phyloP scores from a whole-genome alignment of 495 filamentous ascomycete genomes.

The Penicillium silybi region DNA sequence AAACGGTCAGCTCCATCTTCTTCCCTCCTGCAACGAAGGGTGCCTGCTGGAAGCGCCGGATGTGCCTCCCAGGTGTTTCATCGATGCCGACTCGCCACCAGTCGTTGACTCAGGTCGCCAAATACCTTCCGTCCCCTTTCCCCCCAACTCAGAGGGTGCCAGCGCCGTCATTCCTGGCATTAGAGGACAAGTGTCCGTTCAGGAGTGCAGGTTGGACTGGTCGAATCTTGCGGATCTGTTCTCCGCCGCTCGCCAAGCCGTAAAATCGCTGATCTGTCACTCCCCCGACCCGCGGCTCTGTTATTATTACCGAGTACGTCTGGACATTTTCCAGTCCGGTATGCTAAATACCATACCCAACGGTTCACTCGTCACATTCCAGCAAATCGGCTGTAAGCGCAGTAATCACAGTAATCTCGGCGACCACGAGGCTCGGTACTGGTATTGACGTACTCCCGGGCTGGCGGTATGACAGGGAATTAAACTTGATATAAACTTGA shows the following conservation, averaged over 20 bases:
- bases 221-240: conserved; percentile 5
- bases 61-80: not conserved
- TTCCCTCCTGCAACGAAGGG: conserved; percentile 5
- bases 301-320: conserved; percentile 3
- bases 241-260: conserved; percentile 22
- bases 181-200: conserved; percentile 26
- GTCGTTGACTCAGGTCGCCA: not conserved
- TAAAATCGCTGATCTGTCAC: conserved; percentile 18
- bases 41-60: not conserved
- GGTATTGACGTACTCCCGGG: not conserved
- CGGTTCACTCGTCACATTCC: conserved; percentile 15
- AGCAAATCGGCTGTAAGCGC: conserved; percentile 2
- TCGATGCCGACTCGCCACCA: not conserved
- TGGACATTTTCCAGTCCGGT: conserved; percentile 13
- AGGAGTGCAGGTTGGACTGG: conserved; percentile 13
- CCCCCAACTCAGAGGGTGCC: not conserved
- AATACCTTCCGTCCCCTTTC: not conserved
- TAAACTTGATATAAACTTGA: too few species aligned
- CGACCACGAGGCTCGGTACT: not conserved
- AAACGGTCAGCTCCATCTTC: conserved; percentile 28
- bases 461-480: conserved; percentile 1
- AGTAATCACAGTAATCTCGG: not conserved
- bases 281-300: not conserved
- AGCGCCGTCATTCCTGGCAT: conserved; percentile 8
- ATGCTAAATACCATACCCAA: conserved; percentile 25